Base-by-base conservation (phyloP, 2,329 filamentous ascomycete genomes). In the Diplodia intermedia region DNA sequence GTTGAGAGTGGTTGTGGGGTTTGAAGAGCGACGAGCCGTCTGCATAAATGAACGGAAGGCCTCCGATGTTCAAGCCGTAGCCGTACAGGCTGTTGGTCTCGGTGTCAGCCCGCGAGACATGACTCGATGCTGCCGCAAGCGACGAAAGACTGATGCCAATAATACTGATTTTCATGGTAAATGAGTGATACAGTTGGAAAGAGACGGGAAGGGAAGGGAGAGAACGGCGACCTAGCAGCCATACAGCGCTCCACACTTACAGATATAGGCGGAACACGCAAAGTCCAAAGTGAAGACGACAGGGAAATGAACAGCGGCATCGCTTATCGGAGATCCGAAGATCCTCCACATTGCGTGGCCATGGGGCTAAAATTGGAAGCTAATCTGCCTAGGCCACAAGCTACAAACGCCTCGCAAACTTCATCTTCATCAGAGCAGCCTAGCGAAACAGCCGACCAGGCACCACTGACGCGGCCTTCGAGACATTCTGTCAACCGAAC, bases 371-470 rank as follows among this genome's bases (percentile, higher is more conserved):
- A 60, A 60, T 31, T 60, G 56, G 56, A 20, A 36, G 36, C 54
- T 60, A 60, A 60, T 60, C 15, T 60, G 56, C 56, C 23, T 60
- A 60, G 54, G 56, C 54, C 33, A 8, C 54, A 23, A 47, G n/a
- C 54, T 38, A 56, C 18, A 29, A 47, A 26, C 56, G 56, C 56
- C 56, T 60, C 56, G 23, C 36, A 38, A 23, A 60, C 56, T 29
- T 29, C 56, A 60, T 29, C 20, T 31, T 31, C 31, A 20, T 56
- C 33, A 4, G n/a, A 56, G n/a, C 7, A 12, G 18, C 33, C 7
- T 40, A 56, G 54, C 29, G 12, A 20, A 33, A 20, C 43, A 60
- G 56, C 38, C 38, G 18, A 14, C 20, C 23, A 26, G 12, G 14
- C 33, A 47, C 38, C 23, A 31, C 36, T 60, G 40, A 60, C 36